phyloP scores from a whole-genome alignment of 1,139 yeast genomes.

The Nematodospora anomalae region DNA sequence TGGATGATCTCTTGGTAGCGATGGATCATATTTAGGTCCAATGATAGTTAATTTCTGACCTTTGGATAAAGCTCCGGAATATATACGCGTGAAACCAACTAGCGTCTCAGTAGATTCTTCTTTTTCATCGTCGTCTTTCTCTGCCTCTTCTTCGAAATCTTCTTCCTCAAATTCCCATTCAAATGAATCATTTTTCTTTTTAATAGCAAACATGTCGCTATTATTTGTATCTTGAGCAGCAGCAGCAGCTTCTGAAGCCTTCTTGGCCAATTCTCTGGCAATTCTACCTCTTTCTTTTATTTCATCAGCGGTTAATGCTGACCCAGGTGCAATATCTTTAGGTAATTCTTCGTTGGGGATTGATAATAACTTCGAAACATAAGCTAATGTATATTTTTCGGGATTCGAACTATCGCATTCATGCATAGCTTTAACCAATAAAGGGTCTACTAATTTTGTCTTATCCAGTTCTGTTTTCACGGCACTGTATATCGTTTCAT shows the following conservation, averaged over 20 bases:
- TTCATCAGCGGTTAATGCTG: conserved; percentile 53
- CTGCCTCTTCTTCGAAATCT: conserved; percentile 37
- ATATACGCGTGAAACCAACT: conserved; percentile 86
- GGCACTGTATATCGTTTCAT: conserved; percentile 47
- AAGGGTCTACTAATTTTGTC: conserved; percentile 41
- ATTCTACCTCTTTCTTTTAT: conserved; percentile 63
- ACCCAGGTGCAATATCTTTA: conserved; percentile 34
- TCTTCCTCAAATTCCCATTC: conserved; percentile 50
- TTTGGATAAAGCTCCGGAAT: conserved; percentile 73
- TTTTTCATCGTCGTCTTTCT: conserved; percentile 42
- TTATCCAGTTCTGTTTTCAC: conserved; percentile 30
- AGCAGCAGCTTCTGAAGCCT: conserved; percentile 63
- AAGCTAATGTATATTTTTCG: conserved; percentile 68
- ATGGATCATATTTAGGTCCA: conserved; percentile 87
- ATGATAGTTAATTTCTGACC: conserved; percentile 76
- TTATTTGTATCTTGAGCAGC: conserved; percentile 22
- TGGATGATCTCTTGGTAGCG: conserved; percentile 51
- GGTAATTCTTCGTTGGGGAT: conserved; percentile 83
- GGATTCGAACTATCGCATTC: conserved; percentile 55
- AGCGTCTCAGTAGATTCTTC: conserved; percentile 58
- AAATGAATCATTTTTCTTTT: conserved; percentile 33
- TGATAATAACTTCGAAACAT: conserved; percentile 86
- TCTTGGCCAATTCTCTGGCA: conserved; percentile 69
- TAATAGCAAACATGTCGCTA: conserved; percentile 34
- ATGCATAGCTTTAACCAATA: conserved; percentile 56